Base-by-base conservation (phyloP, 805 yeast species). In the Blastobotrys attinorum region DNA sequence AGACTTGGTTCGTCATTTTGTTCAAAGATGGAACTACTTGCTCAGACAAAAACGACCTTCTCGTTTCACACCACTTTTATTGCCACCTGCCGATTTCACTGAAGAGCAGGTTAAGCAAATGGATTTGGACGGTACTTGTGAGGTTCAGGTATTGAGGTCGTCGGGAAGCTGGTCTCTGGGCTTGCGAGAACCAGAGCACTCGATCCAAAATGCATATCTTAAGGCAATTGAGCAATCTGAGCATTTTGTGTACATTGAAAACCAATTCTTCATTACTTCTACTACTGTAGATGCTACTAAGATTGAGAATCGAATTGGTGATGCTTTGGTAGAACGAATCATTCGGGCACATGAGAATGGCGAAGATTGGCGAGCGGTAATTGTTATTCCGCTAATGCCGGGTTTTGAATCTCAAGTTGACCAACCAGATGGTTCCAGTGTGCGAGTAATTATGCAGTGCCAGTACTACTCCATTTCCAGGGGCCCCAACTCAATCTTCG, bases 281-380 rank as follows among this genome's bases (percentile, higher is more conserved):
- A 82, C 96, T 32, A 78, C 77, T 17, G 79, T 85, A 58, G 67
- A 62, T 34, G 90, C 84, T 55, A 81, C 81, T 3, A 79, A 78
- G 18, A 83, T 92, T 44, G 81, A 85, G 52, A 92, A 92, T 62
- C 73, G 86, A 59, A 83, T 92, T 51, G 98, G 96, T 33, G 96
- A 90, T 70, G 99, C 99, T 0, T 70, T 92, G 37, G 97, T 92
- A n/a, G 97, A 92, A 61, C 73, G 99, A 56, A 89, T 90, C 44
- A 83, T 89, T 27, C 73, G 88, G 38, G 98, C 98, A 0, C 83
- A 85, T 58, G 74, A 76, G 47, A 83, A 81, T 47, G 77, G 78
- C 3, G 82, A 77, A 43, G 62, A 69, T 8, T 92, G 99, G 99
- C 81, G 80, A 49, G 97, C 97, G 1, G 76, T 87, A 21, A 82